Evolutionary conservation across 2,329 filamentous ascomycete genomes (phyloP).

Genomic region (Claviceps lovelessii): DNA sequence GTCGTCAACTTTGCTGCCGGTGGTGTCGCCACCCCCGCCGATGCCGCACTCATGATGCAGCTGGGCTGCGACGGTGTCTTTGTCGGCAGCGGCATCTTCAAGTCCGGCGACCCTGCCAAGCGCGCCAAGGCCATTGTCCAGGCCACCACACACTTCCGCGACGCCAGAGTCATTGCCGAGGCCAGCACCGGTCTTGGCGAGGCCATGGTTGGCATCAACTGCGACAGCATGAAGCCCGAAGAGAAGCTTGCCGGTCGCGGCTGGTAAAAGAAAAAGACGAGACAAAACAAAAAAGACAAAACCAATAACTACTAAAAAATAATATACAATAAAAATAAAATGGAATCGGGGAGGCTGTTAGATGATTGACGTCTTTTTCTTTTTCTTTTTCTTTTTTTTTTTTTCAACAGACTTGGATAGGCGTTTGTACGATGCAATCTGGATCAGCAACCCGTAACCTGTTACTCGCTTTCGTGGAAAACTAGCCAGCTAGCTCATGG

Average conservation of each 20-base stretch:
- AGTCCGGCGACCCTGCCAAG: slow-evolving; percentile 80
- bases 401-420: slow-evolving; percentile 2
- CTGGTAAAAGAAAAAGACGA: slow-evolving; percentile 45
- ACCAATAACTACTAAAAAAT: not conserved
- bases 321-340: not conserved
- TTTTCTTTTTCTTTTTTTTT: not conserved
- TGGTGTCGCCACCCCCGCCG: slow-evolving; percentile 97
- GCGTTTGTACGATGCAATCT: not conserved
- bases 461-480: not conserved
- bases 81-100: slow-evolving; percentile 94
- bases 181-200: slow-evolving; percentile 83
- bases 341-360: not conserved
- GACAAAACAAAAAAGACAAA: not conserved
- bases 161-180: slow-evolving; percentile 73
- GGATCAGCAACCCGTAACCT: not conserved
- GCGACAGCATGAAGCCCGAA: slow-evolving; percentile 56
- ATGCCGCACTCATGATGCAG: slow-evolving; percentile 97
- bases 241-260: slow-evolving; percentile 78
- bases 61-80: slow-evolving; percentile 96
- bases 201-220: slow-evolving; percentile 95
- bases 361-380: not conserved
- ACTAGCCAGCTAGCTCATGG: not conserved
- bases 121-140: slow-evolving; percentile 88
- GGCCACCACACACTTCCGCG: slow-evolving; percentile 80
- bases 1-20: slow-evolving; percentile 97